Evolutionary conservation across 2,329 filamentous ascomycete species (phyloP).

Genomic region (Penicillium expansum): DNA sequence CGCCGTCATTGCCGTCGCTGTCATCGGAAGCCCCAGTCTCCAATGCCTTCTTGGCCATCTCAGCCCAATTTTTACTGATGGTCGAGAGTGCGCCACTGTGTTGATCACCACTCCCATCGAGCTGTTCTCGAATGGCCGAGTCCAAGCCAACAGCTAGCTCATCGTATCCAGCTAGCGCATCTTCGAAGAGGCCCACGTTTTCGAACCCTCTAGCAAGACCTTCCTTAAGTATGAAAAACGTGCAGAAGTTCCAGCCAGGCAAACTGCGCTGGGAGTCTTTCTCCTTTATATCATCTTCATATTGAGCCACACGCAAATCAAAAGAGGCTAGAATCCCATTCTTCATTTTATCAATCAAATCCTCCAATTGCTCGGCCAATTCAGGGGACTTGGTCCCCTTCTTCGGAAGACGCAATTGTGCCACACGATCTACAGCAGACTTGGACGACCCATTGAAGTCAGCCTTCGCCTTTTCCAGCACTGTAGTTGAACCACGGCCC

Average conservation of each 20-base stretch:
- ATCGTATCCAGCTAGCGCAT: conserved; percentile 91
- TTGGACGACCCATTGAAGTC: conserved; percentile 86
- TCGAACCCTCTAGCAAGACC: conserved; percentile 91
- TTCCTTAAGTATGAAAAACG: conserved; percentile 97
- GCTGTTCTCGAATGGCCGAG: conserved; percentile 72
- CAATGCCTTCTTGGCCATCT: conserved; percentile 55
- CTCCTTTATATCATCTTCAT: conserved; percentile 95
- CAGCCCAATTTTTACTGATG: conserved; percentile 71
- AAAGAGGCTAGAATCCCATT: conserved; percentile 83
- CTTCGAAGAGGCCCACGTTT: conserved; percentile 91
- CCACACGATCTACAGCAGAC: conserved; percentile 69
- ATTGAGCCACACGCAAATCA: conserved; percentile 84
- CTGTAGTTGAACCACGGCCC: conserved; percentile 73
- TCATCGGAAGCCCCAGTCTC: conserved; percentile 34
- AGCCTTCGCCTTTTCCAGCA: conserved; percentile 82
- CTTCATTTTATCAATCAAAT: conserved; percentile 84
- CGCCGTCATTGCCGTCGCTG: conserved; percentile 33
- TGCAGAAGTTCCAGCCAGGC: conserved; percentile 98
- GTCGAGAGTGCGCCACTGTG: conserved; percentile 70
- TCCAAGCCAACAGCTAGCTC: conserved; percentile 88
- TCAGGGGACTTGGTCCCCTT: conserved; percentile 67
- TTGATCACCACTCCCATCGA: conserved; percentile 58
- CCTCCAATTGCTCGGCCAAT: conserved; percentile 75
- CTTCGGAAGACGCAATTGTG: conserved; percentile 74
- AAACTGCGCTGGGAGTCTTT: conserved; percentile 82